phyloP scores from a whole-genome alignment of 257 asterid genomes.

The Nicotiana noctiflora region DNA sequence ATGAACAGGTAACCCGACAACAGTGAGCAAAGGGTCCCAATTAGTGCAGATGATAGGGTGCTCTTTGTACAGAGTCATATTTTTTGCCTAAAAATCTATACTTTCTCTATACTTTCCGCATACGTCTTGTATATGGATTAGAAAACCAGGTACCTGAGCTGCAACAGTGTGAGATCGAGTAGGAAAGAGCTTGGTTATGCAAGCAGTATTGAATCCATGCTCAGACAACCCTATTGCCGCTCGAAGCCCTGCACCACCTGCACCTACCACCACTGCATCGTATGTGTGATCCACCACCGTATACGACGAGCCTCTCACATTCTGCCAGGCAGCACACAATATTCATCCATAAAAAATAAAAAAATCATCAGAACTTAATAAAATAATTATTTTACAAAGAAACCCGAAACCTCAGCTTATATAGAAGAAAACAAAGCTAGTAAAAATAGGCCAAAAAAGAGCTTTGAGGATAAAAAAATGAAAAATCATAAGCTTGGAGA shows the following conservation, averaged over 20 bases:
- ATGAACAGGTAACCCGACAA: neutral
- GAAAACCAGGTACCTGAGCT: slow-evolving; percentile 59
- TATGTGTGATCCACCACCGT: slow-evolving; percentile 97
- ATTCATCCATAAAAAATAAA: neutral
- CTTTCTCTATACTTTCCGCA: no score
- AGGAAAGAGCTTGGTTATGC: slow-evolving; percentile 94
- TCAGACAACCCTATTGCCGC: slow-evolving; percentile 98
- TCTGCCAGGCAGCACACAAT: slow-evolving; percentile 27
- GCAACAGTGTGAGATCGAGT: slow-evolving; percentile 99
- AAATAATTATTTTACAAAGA: neutral
- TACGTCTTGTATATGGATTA: neutral
- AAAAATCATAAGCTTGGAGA: neutral
- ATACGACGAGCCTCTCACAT: slow-evolving; percentile 59
- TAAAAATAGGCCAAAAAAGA: neutral
- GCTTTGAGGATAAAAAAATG: neutral
- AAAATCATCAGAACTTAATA: neutral
- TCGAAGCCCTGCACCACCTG: slow-evolving; percentile 98
- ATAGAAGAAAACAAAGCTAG: neutral
- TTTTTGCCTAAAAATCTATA: neutral
- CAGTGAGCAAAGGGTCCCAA: neutral
- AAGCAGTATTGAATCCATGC: slow-evolving; percentile 98
- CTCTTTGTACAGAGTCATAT: neutral
- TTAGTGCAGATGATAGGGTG: neutral
- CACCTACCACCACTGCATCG: slow-evolving; percentile 98
- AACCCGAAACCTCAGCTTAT: neutral